These are phyloP conservation scores for Gossypium gossypioides DNA, from an alignment of 441 rosid genomes.

Conservation along the genomic window DNA sequence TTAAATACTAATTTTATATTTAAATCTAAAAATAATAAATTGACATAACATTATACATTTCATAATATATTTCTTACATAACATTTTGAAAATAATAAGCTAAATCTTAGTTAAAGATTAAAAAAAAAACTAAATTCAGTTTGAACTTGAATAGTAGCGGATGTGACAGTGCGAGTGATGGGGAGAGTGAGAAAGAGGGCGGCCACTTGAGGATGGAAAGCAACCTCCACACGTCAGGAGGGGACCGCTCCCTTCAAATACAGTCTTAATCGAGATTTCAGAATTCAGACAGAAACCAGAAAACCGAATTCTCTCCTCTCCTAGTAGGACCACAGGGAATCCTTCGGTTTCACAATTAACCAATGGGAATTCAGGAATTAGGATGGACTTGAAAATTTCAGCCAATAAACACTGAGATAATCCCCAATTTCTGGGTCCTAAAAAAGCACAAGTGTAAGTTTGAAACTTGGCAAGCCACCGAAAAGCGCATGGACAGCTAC, in stretches of 20 bases:
- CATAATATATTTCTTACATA: too few relatives aligned
- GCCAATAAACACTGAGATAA: constrained; percentile 43
- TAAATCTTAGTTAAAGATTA: too few relatives aligned
- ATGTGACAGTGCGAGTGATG: background rate
- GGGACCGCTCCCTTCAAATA: too few relatives aligned
- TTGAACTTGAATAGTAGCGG: too few relatives aligned
- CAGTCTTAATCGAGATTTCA: constrained; percentile 15
- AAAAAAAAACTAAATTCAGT: too few relatives aligned
- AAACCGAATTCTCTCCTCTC: background rate
- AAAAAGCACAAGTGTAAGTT: background rate
- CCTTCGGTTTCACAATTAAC: constrained; percentile 24
- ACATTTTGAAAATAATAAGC: too few relatives aligned
- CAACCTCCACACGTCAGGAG: background rate
- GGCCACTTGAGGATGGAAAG: background rate
- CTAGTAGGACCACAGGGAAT: constrained; percentile 26
- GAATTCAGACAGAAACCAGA: background rate
- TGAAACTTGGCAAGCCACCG: constrained; percentile 12
- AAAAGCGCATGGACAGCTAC: constrained; percentile 17
- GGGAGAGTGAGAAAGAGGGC: background rate
- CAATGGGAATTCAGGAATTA: constrained; percentile 27
- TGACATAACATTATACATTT: too few relatives aligned
- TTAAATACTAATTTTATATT: too few relatives aligned
- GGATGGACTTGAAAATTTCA: constrained; percentile 25
- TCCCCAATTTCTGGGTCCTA: constrained; percentile 29
- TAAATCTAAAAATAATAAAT: too few relatives aligned